Evolutionary conservation across 2,329 filamentous ascomycete genomes (phyloP), one percentile per base, ranked within the genome.

Genomic region (Scedosporium boydii): DNA sequence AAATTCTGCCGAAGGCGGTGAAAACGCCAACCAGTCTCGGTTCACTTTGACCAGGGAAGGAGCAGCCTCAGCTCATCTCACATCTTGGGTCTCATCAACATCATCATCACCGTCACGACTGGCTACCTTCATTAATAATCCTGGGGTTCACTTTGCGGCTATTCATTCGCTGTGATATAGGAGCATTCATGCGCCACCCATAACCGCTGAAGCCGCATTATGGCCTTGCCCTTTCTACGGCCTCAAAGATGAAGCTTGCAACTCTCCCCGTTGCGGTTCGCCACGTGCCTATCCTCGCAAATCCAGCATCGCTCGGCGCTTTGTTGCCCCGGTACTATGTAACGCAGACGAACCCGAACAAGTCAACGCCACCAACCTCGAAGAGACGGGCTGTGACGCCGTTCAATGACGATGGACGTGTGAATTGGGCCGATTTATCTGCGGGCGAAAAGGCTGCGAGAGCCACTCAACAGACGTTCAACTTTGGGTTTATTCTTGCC

Each of bases 401-500:
- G 0, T 87, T 93, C 69, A 95, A 91, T 68, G 93, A 97, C 68
- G 89, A 91, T 70, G 93, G 93, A 6, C 82, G 83, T 66, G 86
- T 96, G 1, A 85, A 86, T 3, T 98, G 93, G 93, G 82, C 79
- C 3, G 81, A 95, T 62, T 82, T 98, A 2, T 91, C 87, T 0
- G 78, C 77, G 0, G 78, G 78, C 58, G 93, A 97, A 73, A 97
- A 96, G 74, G 86, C 87, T 2, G 89, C 88, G 26, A 84, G 93
- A 46, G 90, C 91, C 7, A 93, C 91, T 0, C 93, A 97, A 74
- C 93, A 97, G 74, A 89, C 88, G 16, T 88, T 96, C 78, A 97
- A 98, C 75, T 86, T 96, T 67, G 82, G 88, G 67, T 75, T 97
- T 65, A 85, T 97, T 7, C 67, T 91, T 1, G 79, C 87, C 6